Evolutionary conservation across 2,329 filamentous ascomycete genomes (phyloP).

Genomic region (Sordariomycetes sp.): DNA sequence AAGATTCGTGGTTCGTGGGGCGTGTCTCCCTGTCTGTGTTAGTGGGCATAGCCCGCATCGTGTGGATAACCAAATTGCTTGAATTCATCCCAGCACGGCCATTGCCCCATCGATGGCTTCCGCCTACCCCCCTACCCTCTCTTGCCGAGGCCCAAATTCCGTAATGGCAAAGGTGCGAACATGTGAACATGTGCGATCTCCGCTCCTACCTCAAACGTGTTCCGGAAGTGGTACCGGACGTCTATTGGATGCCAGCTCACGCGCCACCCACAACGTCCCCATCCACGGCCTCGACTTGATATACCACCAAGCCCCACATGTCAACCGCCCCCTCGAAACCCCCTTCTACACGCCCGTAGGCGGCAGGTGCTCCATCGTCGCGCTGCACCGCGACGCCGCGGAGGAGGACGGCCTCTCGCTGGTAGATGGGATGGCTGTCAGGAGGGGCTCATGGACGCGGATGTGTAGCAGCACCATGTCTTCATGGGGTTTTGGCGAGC

Average conservation of each 20-base stretch:
- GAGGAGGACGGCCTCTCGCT: slow-evolving; percentile 26
- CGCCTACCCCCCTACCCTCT: too few species aligned
- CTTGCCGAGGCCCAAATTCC: too few species aligned
- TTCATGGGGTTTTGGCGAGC: slow-evolving; percentile 21
- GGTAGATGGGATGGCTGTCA: slow-evolving; percentile 21
- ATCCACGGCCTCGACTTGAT: slow-evolving; percentile 25
- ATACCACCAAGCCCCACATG: slow-evolving; percentile 23
- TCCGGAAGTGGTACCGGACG: too few species aligned
- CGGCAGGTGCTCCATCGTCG: slow-evolving; percentile 19
- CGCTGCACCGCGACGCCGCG: slow-evolving; percentile 26
- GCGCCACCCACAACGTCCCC: slow-evolving; percentile 21
- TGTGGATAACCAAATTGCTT: too few species aligned
- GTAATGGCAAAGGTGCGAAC: too few species aligned
- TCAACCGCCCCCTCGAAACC: slow-evolving; percentile 20
- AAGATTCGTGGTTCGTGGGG: too few species aligned
- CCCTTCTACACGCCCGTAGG: slow-evolving; percentile 20
- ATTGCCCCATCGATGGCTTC: too few species aligned
- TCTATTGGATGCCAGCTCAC: background rate
- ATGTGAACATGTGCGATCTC: too few species aligned
- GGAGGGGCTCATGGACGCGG: slow-evolving; percentile 26
- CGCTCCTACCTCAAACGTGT: too few species aligned
- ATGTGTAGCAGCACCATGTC: slow-evolving; percentile 29
- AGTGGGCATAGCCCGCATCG: too few species aligned
- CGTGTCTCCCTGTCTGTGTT: too few species aligned
- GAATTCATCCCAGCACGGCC: too few species aligned